Evolutionary conservation across 2,329 filamentous ascomycete species (phyloP), one percentile per base, ranked within the genome.

Genomic region (Neurospora sp.): DNA sequence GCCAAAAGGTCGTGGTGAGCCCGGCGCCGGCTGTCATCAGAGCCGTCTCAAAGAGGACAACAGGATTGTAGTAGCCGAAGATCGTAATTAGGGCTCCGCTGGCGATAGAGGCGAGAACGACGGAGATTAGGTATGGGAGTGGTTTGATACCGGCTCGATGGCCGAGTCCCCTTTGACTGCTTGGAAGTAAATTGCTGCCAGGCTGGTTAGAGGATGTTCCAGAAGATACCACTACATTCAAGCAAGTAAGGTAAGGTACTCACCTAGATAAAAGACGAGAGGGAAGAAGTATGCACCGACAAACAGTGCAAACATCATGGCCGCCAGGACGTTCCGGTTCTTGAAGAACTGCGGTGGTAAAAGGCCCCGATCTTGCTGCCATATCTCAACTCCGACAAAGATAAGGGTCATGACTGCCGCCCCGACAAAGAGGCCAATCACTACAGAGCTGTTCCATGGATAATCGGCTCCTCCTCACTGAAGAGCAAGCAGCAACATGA

Each of bases 391-490:
- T 67, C 75, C 80, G 46, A 84, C 72, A 71, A 89, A 89, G 37
- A 83, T 72, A 69, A 76, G 69, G 17, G 81, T 77, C 76, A 87
- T 81, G 23, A 80, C 76, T 1, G 76, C 84, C n/a, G 81, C 82
- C 4, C 84, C 83, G 8, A 83, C 79, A 69, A 88, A 83, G 23
- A 88, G 78, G 1, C 83, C 85, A 43, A 87, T 83, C 67, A 87
- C 80, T 33, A 77, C 79, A 12, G 81, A 77, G 77, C 80, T 81
- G 70, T 76, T 79, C 86, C 86, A 89, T 4, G 85, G 67, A 69
- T 85, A 83, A 33, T 82, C 76, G 46, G 82, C 79, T 8, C 87
- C 87, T 15, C 86, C 87, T 83, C 84, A 88, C 73, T 88, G 83
- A 43, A 88, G 79, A 8, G 85, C 86, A 4, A 89, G 80, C 8